These are phyloP conservation scores for Aspergillus pseudoviridinutans DNA, from an alignment of 2,329 filamentous ascomycete genomes.

Conservation along the genomic window DNA sequence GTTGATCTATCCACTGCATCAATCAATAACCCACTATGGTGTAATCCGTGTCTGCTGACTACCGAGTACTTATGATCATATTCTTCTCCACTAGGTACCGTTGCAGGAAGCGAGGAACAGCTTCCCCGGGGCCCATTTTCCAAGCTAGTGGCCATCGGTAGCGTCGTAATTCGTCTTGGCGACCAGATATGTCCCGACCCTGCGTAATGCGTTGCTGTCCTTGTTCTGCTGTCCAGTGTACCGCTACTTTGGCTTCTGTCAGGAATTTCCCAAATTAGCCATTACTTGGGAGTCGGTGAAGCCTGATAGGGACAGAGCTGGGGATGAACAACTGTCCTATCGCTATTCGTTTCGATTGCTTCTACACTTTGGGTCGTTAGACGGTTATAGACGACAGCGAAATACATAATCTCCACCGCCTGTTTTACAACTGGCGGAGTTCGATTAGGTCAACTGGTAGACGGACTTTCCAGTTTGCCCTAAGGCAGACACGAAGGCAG, in stretches of 20 bases:
- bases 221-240: not conserved
- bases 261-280: not conserved
- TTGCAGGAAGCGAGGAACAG: constrained; percentile 30
- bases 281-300: constrained; percentile 8
- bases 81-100: constrained; percentile 16
- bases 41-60: not conserved
- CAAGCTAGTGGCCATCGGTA: constrained; percentile 26
- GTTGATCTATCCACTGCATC: not conserved
- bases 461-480: not conserved
- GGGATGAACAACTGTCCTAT: not conserved
- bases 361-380: not conserved
- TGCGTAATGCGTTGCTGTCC: not conserved
- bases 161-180: constrained; percentile 15
- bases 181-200: constrained; percentile 10
- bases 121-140: constrained; percentile 29
- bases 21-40: not conserved
- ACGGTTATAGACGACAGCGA: not conserved
- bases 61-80: not conserved
- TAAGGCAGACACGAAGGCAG: not conserved
- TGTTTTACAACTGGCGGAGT: too few relatives aligned
- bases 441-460: not conserved
- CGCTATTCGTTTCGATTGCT: not conserved
- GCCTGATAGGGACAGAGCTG: not conserved
- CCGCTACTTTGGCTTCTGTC: not conserved
- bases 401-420: too few relatives aligned